A percentile compares a stretch with the other conserved stretches of the same genome.
Conservation (phyloP, 805 yeast genomes). For the Barnettozyma sucrosica region DNA sequence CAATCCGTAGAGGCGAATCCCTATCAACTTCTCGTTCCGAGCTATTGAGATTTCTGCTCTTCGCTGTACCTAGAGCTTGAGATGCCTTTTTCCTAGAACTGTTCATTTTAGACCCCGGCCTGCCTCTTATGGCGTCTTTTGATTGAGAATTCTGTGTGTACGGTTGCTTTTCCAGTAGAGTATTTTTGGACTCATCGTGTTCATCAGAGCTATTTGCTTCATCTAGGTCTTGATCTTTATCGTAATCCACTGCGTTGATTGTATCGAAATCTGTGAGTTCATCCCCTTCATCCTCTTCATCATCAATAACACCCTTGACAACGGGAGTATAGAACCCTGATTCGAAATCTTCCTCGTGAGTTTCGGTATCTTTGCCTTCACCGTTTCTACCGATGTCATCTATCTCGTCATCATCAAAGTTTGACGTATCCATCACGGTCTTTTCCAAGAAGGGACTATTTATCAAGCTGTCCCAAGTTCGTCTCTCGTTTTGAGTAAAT, state of each 20-base stretch:
- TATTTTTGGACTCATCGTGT: neutral
- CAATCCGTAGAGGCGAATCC: neutral
- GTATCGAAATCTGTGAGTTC: neutral
- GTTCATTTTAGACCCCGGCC: neutral
- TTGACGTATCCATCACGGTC: conserved; percentile 6
- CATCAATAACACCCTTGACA: neutral
- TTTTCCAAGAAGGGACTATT: conserved; percentile 6
- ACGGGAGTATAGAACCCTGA: neutral
- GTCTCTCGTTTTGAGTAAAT: conserved; percentile 3
- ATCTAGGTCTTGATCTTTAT: neutral
- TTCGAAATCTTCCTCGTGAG: neutral
- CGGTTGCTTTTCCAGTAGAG: neutral
- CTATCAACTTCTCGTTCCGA: neutral
- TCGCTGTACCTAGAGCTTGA: neutral
- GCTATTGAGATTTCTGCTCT: neutral
- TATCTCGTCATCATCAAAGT: neutral
- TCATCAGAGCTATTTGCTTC: neutral
- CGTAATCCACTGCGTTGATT: neutral
- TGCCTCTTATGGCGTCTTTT: neutral
- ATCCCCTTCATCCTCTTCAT: neutral
- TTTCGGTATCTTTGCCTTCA: neutral
- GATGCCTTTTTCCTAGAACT: neutral
- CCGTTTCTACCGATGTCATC: neutral
- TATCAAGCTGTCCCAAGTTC: conserved; percentile 2
- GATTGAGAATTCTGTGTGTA: neutral